phyloP scores from a whole-genome alignment of 257 asterid species.

The Cinchona pubescens region DNA sequence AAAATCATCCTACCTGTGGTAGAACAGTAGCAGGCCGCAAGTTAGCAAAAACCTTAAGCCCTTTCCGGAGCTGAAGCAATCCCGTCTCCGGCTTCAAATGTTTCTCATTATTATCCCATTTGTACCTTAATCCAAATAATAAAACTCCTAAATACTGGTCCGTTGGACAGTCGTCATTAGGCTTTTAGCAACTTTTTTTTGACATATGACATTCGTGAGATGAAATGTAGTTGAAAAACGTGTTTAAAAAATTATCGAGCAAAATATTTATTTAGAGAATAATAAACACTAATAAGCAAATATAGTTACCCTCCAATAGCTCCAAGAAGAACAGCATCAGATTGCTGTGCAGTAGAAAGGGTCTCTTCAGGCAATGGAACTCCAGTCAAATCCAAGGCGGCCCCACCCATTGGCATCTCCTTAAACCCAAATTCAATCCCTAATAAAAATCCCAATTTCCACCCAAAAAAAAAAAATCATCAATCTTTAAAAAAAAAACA shows the following conservation, averaged over 20 bases:
- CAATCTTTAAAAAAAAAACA: not conserved
- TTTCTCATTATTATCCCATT: slow-evolving; percentile 94
- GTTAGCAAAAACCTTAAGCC: slow-evolving; percentile 90
- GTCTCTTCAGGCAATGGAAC: slow-evolving; percentile 96
- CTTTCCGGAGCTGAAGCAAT: slow-evolving; percentile 92
- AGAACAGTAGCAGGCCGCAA: slow-evolving; percentile 94
- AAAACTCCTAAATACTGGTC: not conserved
- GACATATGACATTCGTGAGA: no score
- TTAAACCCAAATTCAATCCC: slow-evolving; percentile 78
- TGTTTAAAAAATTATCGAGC: no score
- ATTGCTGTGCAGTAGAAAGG: slow-evolving; percentile 65
- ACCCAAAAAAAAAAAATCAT: not conserved
- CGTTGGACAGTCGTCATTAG: no score
- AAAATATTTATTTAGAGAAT: no score
- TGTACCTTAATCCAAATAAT: slow-evolving; percentile 51
- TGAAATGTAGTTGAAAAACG: no score
- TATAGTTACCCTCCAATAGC: slow-evolving; percentile 90
- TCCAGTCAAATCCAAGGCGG: slow-evolving; percentile 88
- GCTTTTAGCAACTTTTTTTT: no score
- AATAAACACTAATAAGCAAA: no score
- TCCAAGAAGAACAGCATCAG: slow-evolving; percentile 96
- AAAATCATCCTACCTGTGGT: slow-evolving; percentile 66
- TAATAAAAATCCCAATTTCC: slow-evolving; percentile 17
- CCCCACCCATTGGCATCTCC: slow-evolving; percentile 96
- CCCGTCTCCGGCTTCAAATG: slow-evolving; percentile 98